Percentiles rank a stretch among this genome's conserved stretches.
Conservation (phyloP, 176 grass and related monocot species). For the Phragmites australis region DNA sequence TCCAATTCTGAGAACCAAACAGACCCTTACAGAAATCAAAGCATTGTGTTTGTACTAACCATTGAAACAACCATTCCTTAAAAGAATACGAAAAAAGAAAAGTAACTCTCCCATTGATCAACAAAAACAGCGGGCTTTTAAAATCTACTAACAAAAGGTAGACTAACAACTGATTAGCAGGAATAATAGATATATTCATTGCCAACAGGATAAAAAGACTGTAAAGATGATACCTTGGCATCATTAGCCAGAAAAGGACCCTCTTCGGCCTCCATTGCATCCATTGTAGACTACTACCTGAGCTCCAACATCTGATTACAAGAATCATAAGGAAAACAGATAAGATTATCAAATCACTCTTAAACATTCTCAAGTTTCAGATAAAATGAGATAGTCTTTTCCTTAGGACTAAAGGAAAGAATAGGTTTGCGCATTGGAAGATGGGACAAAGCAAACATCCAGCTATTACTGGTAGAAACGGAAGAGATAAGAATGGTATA, state of each 20-base stretch:
- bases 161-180: conserved; percentile 8
- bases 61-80: background rate
- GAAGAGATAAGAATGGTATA: conserved; percentile 8
- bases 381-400: background rate
- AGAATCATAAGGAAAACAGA: conserved; percentile 33
- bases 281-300: conserved; percentile 48
- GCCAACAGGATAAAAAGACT: conserved; percentile 15
- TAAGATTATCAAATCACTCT: conserved; percentile 37
- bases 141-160: background rate
- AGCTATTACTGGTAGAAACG: background rate
- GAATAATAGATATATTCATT: conserved; percentile 3
- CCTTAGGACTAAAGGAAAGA: background rate
- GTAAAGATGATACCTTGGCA: conserved; percentile 69
- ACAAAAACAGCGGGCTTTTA: background rate
- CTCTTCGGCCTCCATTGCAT: conserved; percentile 64
- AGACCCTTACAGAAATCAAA: conserved; percentile 5
- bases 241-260: conserved; percentile 66
- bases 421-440: background rate
- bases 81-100: background rate
- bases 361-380: conserved; percentile 11
- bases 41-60: background rate
- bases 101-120: conserved; percentile 25
- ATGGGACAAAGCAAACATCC: conserved; percentile 25
- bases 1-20: too few relatives aligned
- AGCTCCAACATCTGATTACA: conserved; percentile 46